Conservation (phyloP, 2,329 filamentous ascomycete species). For the Exophiala spinifera region DNA sequence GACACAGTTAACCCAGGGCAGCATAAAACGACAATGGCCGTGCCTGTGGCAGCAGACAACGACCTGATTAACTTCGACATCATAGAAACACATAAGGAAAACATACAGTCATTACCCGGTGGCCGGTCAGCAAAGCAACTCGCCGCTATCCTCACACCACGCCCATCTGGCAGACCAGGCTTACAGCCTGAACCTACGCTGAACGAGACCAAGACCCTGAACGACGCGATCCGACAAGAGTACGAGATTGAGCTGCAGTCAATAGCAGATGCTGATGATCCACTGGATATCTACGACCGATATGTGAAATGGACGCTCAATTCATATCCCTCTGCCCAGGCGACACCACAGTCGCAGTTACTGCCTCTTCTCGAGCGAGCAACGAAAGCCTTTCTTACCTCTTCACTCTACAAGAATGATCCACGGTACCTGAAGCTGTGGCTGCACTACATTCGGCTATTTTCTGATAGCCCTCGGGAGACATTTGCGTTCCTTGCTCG, state of each 20-base stretch:
- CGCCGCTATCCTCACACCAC: conserved; percentile 67
- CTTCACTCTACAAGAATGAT: conserved; percentile 88
- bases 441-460: conserved; percentile 90
- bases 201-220: conserved; percentile 66
- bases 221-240: conserved; percentile 75
- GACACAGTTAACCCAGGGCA: conserved; percentile 11
- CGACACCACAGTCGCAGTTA: conserved; percentile 85
- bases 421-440: conserved; percentile 89
- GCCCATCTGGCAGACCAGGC: conserved; percentile 44
- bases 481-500: conserved; percentile 87
- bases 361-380: conserved; percentile 86
- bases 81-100: conserved; percentile 96
- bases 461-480: conserved; percentile 89
- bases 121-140: conserved; percentile 87
- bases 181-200: conserved; percentile 63
- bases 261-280: conserved; percentile 86
- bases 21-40: conserved; percentile 22
- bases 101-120: conserved; percentile 88
- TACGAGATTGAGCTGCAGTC: conserved; percentile 79
- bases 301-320: conserved; percentile 97
- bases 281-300: conserved; percentile 90
- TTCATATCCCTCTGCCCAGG: conserved; percentile 90
- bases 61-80: conserved; percentile 69
- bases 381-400: conserved; percentile 83
- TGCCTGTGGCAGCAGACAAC: neutral